Base-by-base conservation (phyloP, 768 basidiomycete species). In the Psilocybe sp. region DNA sequence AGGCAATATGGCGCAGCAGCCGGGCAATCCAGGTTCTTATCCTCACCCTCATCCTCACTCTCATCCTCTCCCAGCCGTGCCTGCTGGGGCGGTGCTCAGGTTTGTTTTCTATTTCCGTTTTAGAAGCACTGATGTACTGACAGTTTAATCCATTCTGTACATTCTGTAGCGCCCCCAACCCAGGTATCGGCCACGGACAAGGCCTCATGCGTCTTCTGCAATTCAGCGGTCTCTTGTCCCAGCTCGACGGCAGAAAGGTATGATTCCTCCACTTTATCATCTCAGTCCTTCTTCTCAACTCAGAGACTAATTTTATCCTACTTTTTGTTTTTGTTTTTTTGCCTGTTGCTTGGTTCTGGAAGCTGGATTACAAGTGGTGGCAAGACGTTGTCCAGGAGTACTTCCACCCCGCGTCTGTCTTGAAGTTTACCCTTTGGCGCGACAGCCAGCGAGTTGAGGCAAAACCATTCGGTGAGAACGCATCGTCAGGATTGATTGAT, bases 381-480 rank as follows among this genome's bases (percentile, higher is more conserved):
- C 71, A 73, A 10, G 69, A 71, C 3, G 59, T 89, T 34, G 78
- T 90, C 51, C 73, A 74, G 43, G 81, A 85, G 23, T 91, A 84
- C 55, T 92, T 92, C 60, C 80, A 81, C 8, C 76, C 81, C 2
- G 80, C 80, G 51, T 85, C 88, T 16, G 66, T 79, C 40, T 81
- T 92, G 81, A 88, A 83, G 63, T 76, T 92, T 57, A 91, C 88
- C 2, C 68, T 92, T n/a, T 92, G 90, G 90, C 89, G 89, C 62
- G 89, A 91, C 64, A 90, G 87, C 58, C 80, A 83, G 61, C 78
- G 75, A 57, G 78, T 75, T 19, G 91, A 92, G 61, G 89, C 89
- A 31, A 92, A 90, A 60, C 85, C 85, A 8, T 91, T 93, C 58
- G 89, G 90, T 92, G 47, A 42, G 86, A 71, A 32, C 18, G 32